Percentiles rank a stretch among this genome's conserved stretches.
These are phyloP conservation scores for Spinacia oleracea DNA, from an alignment of 179 eudicot genomes.

Conservation along the genomic window DNA sequence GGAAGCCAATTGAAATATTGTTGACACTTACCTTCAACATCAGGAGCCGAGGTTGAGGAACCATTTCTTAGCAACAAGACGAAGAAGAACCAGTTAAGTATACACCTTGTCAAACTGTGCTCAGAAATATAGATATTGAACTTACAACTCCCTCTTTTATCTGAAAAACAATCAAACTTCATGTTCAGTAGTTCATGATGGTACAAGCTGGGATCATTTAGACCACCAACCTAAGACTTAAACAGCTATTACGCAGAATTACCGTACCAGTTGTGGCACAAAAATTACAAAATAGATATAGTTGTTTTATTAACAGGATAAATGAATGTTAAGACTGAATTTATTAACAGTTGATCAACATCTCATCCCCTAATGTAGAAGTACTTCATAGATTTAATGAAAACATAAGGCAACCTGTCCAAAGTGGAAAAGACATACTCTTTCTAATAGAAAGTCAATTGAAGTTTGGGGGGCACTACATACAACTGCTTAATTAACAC, in stretches of 20 bases:
- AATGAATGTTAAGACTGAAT: neutral
- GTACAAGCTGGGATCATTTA: neutral
- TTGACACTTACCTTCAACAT: constrained; percentile 62
- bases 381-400: neutral
- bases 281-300: neutral
- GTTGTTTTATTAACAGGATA: neutral
- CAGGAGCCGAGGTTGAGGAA: constrained; percentile 53
- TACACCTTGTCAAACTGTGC: constrained; percentile 33
- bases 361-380: neutral
- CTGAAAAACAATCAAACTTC: constrained; percentile 20
- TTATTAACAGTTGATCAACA: constrained; percentile 4
- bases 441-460: constrained; percentile 18
- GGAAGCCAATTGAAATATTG: neutral
- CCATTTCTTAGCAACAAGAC: constrained; percentile 39
- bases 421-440: constrained; percentile 11
- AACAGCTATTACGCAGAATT: neutral
- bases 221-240: neutral
- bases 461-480: neutral
- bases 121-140: constrained; percentile 14
- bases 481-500: constrained; percentile 2
- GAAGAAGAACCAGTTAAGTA: constrained; percentile 37
- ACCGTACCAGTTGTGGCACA: neutral
- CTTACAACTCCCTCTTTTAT: constrained; percentile 26
- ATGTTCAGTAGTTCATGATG: neutral
- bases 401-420: constrained; percentile 17